A percentile compares a stretch with the other conserved stretches of the same genome.
These are phyloP conservation scores for Fagopyrum homotropicum DNA, from an alignment of 148 eudicot genomes.

Conservation along the genomic window DNA sequence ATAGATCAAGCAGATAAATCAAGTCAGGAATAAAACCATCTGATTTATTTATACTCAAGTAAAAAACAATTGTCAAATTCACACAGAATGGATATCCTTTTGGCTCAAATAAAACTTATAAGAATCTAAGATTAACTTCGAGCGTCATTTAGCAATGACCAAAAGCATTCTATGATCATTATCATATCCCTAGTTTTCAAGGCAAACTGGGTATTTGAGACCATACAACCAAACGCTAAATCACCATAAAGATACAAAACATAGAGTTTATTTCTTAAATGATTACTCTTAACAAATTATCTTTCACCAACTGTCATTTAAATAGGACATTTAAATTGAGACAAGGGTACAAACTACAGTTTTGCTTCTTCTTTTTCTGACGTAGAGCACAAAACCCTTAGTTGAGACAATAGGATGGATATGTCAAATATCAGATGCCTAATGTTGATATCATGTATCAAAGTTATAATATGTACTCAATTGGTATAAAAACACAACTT, in stretches of 20 bases:
- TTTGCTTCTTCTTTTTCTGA: too few relatives aligned
- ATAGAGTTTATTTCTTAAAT: neutral
- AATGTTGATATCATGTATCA: neutral
- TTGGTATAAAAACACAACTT: neutral
- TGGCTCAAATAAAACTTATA: neutral
- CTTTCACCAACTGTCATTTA: neutral
- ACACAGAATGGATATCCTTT: neutral
- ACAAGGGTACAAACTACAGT: neutral
- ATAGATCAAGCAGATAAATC: neutral
- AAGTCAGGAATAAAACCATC: neutral
- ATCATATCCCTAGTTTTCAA: neutral
- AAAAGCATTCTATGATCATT: neutral
- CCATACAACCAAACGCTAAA: neutral
- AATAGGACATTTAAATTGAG: neutral
- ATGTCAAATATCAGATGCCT: neutral
- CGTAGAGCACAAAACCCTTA: neutral
- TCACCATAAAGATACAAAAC: neutral
- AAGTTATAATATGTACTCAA: neutral
- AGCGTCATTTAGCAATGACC: neutral
- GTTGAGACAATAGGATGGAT: neutral
- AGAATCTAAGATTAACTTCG: neutral
- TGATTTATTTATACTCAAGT: neutral
- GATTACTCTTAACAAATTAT: neutral
- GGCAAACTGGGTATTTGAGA: neutral
- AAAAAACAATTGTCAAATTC: neutral